Evolutionary conservation across 1,139 yeast genomes (phyloP).

Genomic region (Hyphopichia pseudoburtonii): DNA sequence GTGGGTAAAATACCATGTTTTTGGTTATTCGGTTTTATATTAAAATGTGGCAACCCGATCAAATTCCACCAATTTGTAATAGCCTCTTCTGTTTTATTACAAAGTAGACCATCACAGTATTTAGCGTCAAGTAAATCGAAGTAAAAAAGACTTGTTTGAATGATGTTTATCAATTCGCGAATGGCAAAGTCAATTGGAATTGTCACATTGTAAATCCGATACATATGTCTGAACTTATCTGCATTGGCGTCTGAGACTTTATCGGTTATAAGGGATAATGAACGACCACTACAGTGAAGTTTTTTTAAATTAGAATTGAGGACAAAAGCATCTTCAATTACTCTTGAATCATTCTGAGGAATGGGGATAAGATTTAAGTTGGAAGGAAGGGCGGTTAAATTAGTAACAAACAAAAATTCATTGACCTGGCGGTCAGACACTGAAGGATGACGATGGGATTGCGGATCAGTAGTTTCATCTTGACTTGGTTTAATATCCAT

Average conservation of each 20-base stretch:
- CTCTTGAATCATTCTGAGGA: conserved; percentile 58
- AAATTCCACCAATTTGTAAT: conserved; percentile 79
- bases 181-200: conserved; percentile 68
- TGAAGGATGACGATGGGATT: no score
- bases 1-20: conserved; percentile 61
- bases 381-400: conserved; percentile 77
- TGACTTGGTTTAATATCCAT: conserved; percentile 19
- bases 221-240: conserved; percentile 80
- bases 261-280: conserved; percentile 62
- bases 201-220: conserved; percentile 47
- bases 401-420: conserved; percentile 70
- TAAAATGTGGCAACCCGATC: conserved; percentile 65
- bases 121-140: conserved; percentile 69
- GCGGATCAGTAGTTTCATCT: neutral
- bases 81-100: conserved; percentile 74
- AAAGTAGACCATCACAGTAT: conserved; percentile 80
- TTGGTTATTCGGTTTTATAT: conserved; percentile 36
- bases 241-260: conserved; percentile 75
- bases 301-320: conserved; percentile 77
- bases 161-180: conserved; percentile 66
- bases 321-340: conserved; percentile 56
- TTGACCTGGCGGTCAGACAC: conserved; percentile 8
- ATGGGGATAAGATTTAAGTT: conserved; percentile 69
- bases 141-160: conserved; percentile 77
- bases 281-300: conserved; percentile 81